These are phyloP conservation scores for Chrysoporthe puriensis DNA, from an alignment of 2,329 filamentous ascomycete species.

Conservation along the genomic window DNA sequence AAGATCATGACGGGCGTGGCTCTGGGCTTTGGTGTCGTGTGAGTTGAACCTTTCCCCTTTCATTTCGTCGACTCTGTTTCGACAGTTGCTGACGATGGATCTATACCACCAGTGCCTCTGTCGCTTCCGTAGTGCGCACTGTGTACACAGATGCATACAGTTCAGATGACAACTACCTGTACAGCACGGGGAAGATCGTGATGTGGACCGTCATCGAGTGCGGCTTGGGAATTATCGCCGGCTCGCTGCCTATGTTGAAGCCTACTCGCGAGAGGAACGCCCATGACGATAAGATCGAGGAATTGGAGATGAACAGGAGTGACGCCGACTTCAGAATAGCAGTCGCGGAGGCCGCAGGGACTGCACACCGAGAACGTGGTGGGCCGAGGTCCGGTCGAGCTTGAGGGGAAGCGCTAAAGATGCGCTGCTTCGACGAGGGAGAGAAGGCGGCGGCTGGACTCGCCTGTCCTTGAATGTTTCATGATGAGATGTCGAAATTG, in stretches of 20 bases:
- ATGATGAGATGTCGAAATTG: constrained; percentile 8
- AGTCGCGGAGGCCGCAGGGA: constrained; percentile 11
- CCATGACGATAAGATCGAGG: constrained; percentile 21
- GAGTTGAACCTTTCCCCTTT: constrained; percentile 1
- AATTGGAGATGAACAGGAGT: constrained; percentile 24
- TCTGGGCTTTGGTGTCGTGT: constrained; percentile 25
- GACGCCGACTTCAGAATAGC: constrained; percentile 21
- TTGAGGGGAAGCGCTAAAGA: background rate
- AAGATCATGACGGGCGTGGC: constrained; percentile 21
- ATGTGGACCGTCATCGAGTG: constrained; percentile 29
- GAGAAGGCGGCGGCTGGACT: constrained; percentile 9
- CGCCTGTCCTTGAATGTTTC: constrained; percentile 12
- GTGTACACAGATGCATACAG: constrained; percentile 27
- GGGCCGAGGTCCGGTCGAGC: background rate
- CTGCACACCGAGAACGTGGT: background rate
- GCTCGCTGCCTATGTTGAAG: constrained; percentile 26
- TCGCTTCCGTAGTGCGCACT: constrained; percentile 26
- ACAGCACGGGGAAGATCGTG: constrained; percentile 28
- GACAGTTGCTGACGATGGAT: background rate
- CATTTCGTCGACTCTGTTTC: background rate
- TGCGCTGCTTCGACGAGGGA: background rate
- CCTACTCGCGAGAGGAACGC: background rate
- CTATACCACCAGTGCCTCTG: constrained; percentile 17
- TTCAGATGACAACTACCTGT: constrained; percentile 25
- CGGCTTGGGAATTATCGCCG: constrained; percentile 25